Evolutionary conservation across 495 filamentous ascomycete genomes (phyloP), one percentile per base, ranked within the genome.

Genomic region (Pyronema domesticum): DNA sequence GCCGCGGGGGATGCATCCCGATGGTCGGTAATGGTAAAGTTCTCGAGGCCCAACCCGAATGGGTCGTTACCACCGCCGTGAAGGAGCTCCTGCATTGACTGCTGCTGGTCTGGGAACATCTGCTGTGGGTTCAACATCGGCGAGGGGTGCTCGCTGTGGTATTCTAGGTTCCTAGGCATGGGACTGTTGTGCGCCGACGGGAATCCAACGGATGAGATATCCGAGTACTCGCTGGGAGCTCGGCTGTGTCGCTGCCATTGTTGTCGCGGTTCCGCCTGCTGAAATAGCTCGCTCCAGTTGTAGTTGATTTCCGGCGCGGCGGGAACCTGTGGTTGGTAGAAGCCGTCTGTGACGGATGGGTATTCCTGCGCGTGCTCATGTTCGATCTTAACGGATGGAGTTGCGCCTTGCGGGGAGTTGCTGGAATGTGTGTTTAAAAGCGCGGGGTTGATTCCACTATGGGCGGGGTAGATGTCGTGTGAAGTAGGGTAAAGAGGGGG

Each of bases 151-250:
- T 95, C 89, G 63, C 89, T 87, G 57, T 71, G 79, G 51, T 30
- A 30, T 95, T 91, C 51, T 81, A 74, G 63, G 84, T 85, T 23
- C 75, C 75, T 47, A 94, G 64, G 62, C 79, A 85, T 45, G 91
- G 91, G 15, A 89, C 95, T 34, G 80, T 79, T 7, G 80, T 30
- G 23, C 23, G 23, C 23, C 23, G 23, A 30, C 23, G 23, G 23
- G 23, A 30, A 30, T 30, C 23, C 76, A 0, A 78, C 82, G 15
- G 87, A 93, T 3, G 80, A 84, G 6, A 85, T 75, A 60, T 95
- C 91, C 5, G 89, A 95, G 60, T 83, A 85, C 65, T 95, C 91
- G 6, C 89, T 95, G 0, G 89, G 85, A 37, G 82, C 78, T 63
- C 87, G 76, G 53, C 88, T 78, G 66, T 95, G 88, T 6, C 72